phyloP scores from a whole-genome alignment of 768 basidiomycete genomes.

The Boletus bicolor region DNA sequence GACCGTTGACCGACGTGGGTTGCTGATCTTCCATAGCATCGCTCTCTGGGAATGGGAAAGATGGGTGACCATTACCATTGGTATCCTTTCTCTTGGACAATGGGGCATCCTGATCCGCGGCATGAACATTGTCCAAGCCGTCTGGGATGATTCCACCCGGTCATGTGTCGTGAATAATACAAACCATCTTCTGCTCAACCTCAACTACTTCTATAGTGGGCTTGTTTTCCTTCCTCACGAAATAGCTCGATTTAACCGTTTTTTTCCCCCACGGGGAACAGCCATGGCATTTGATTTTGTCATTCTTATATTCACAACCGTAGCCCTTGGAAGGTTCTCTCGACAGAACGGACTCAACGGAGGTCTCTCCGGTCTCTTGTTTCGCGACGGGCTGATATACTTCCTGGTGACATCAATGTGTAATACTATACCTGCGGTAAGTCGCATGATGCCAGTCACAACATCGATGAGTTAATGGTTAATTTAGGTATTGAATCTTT shows the following conservation, averaged over 20 bases:
- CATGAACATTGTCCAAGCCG: slow-evolving; percentile 60
- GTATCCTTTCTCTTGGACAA: slow-evolving; percentile 55
- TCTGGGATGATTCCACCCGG: slow-evolving; percentile 42
- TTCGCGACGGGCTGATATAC: slow-evolving; percentile 71
- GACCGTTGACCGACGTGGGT: slow-evolving; percentile 13
- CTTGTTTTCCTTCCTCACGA: slow-evolving; percentile 5
- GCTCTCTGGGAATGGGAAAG: slow-evolving; percentile 67
- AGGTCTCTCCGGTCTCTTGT: slow-evolving; percentile 62
- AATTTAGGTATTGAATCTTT: slow-evolving; percentile 23
- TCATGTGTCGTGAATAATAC: slow-evolving; percentile 53
- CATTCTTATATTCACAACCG: slow-evolving; percentile 53
- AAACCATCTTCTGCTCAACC: slow-evolving; percentile 54
- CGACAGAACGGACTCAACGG: slow-evolving; percentile 57
- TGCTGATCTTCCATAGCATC: slow-evolving; percentile 42
- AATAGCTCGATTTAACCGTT: background rate
- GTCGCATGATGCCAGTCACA: slow-evolving; percentile 16
- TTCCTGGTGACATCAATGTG: slow-evolving; percentile 63
- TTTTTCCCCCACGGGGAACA: slow-evolving; percentile 19
- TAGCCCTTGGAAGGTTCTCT: slow-evolving; percentile 44
- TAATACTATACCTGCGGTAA: slow-evolving; percentile 66
- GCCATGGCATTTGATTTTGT: slow-evolving; percentile 70
- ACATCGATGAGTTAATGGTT: background rate
- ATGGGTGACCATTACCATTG: slow-evolving; percentile 48
- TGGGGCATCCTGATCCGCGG: slow-evolving; percentile 67
- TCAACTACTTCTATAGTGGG: slow-evolving; percentile 70